phyloP scores from a whole-genome alignment of 2,329 filamentous ascomycete species.

The Nigrospora osmanthi region DNA sequence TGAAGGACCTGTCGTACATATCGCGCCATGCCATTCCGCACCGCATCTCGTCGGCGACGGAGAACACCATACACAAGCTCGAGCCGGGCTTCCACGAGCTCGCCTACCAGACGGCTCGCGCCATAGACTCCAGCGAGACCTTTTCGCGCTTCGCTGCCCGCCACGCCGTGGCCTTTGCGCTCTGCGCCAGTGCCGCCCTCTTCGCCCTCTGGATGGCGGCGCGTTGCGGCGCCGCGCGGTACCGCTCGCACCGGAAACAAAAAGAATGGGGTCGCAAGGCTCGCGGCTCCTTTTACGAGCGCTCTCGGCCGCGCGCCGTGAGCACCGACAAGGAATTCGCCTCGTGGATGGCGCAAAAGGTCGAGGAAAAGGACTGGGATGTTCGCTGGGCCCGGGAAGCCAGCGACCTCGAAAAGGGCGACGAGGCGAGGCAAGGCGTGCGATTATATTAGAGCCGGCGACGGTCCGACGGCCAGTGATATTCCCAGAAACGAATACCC shows the following conservation, averaged over 20 bases:
- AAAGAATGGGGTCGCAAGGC: conserved; percentile 2
- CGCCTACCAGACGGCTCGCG: not conserved
- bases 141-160: not conserved
- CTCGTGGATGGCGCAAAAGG: not conserved
- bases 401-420: not conserved
- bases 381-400: conserved; percentile 1
- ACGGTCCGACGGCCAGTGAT: too few species aligned
- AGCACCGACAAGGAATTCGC: not conserved
- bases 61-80: not conserved
- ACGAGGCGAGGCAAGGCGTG: not conserved
- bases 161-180: not conserved
- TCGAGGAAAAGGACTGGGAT: conserved; percentile 1
- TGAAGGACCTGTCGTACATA: conserved; percentile 2
- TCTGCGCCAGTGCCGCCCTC: not conserved
- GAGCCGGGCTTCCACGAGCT: conserved; percentile 1
- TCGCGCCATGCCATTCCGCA: conserved; percentile 1
- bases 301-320: not conserved
- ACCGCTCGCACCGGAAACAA: not conserved
- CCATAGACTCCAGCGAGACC: conserved; percentile 1
- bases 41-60: not conserved
- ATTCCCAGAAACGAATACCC: too few species aligned
- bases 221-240: not conserved
- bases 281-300: not conserved
- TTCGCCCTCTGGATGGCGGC: not conserved
- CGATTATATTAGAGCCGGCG: not conserved